Evolutionary conservation across 202 grass and related monocot species (phyloP), one percentile per base, ranked within the genome.

Genomic region (Thinopyrum obtusiflorum): DNA sequence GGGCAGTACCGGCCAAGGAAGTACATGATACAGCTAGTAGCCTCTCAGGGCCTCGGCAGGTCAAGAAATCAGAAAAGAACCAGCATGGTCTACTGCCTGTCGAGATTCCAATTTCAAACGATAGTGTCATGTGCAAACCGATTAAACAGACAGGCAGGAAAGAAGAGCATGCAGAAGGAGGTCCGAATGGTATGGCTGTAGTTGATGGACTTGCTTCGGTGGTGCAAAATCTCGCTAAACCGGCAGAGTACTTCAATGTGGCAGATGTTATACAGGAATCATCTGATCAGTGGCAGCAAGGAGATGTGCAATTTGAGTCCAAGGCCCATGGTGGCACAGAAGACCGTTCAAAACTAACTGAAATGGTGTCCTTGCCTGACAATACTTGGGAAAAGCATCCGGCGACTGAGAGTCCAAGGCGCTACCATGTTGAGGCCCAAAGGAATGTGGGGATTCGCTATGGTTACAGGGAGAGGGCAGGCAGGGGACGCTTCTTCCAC

Each of bases 81-180:
- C 79, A 88, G 49, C 66, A 89, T 73, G 51, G 49, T 83, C 37
- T 17, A 55, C 81, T 79, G 37, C 20, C 20, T 78, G 55, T 57
- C 18, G 59, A 88, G 75, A 87, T 77, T 78, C 42, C 69, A 64
- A 75, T 89, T 80, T 36, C 62, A 26, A 83, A 73, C 60, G 92
- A 88, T 61, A 67, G 68, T 87, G 74, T 84, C 31, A 79, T 94
- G 79, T 81, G 39, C 84, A 75, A 84, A 73, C 25, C 85, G 53
- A 68, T 88, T 69, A 80, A 89, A 80, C 85, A 87, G 55, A 7
- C 81, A 83, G 83, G 57, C 60, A 92, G 76, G 65, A 90, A 78
- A 64, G 81, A 88, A 47, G 46, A 82, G 44, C 39, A 67, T 64
- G 85, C 89, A 82, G 87, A 88, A 78, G 61, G 28, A 24, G 44